Evolutionary conservation across 2,329 filamentous ascomycete genomes (phyloP).

Genomic region (Ciborinia camelliae): DNA sequence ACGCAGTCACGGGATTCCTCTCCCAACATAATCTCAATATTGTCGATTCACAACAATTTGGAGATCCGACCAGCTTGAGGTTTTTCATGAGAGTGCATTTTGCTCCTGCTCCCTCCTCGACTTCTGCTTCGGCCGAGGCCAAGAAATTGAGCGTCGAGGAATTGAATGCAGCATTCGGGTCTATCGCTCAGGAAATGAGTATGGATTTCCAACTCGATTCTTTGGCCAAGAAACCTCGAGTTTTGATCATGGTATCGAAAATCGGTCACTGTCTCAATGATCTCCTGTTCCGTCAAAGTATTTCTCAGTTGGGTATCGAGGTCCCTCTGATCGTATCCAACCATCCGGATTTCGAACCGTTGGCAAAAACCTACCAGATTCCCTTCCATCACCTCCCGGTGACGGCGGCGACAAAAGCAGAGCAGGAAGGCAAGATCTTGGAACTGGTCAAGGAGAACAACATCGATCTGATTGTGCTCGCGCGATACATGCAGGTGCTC

Average conservation of each 20-base stretch:
- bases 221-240: conserved; percentile 65
- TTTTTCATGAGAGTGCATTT: conserved; percentile 93
- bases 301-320: conserved; percentile 67
- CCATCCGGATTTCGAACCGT: conserved; percentile 67
- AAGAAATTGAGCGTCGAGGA: conserved; percentile 44
- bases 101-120: conserved; percentile 47
- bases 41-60: conserved; percentile 81
- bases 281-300: conserved; percentile 74
- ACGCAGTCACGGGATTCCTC: conserved; percentile 76
- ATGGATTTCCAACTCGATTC: conserved; percentile 72
- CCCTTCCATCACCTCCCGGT: conserved; percentile 80
- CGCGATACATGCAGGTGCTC: conserved; percentile 85
- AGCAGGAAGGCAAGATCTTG: conserved; percentile 70
- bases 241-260: conserved; percentile 87
- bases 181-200: conserved; percentile 59
- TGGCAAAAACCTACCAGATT: conserved; percentile 71
- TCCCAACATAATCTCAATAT: conserved; percentile 74
- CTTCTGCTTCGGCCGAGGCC: conserved; percentile 19
- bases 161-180: conserved; percentile 54
- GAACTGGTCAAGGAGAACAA: conserved; percentile 65
- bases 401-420: conserved; percentile 69
- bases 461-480: conserved; percentile 76
- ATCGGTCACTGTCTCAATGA: conserved; percentile 85
- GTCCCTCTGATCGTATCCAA: conserved; percentile 79
- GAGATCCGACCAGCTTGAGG: conserved; percentile 66